Conservation (phyloP, 345 rosid genomes). For the Hibiscus mutabilis region DNA sequence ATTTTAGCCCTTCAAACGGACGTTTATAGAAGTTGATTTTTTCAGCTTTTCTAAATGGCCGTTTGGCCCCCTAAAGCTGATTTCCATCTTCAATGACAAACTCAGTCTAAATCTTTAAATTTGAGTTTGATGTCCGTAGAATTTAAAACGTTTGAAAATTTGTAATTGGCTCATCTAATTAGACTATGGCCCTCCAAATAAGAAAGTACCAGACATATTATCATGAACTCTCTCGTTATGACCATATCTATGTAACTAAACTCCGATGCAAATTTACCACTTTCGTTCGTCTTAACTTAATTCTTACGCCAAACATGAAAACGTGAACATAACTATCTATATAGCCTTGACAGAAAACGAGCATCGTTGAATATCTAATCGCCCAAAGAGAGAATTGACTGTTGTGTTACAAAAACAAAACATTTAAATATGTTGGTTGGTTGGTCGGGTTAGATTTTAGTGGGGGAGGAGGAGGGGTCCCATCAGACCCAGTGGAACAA, state of each 20-base stretch:
- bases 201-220: too few relatives aligned
- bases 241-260: neutral
- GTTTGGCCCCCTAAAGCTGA: too few relatives aligned
- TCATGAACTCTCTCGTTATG: neutral
- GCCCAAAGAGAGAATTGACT: neutral
- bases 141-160: too few relatives aligned
- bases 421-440: conserved; percentile 5
- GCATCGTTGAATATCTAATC: too few relatives aligned
- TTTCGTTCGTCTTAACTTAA: neutral
- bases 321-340: neutral
- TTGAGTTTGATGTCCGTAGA: too few relatives aligned
- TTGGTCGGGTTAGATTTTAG: conserved; percentile 6
- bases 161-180: too few relatives aligned
- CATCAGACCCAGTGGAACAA: neutral
- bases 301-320: neutral
- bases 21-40: too few relatives aligned
- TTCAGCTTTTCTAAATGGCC: too few relatives aligned
- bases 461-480: neutral
- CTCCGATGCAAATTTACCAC: neutral
- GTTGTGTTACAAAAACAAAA: neutral
- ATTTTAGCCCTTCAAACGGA: too few relatives aligned
- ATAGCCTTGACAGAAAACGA: neutral
- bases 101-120: too few relatives aligned
- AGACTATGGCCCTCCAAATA: too few relatives aligned
- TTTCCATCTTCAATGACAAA: too few relatives aligned